A percentile compares a stretch with the other conserved stretches of the same genome.
Conservation (phyloP, 768 basidiomycete genomes). For the Galerina marginata region DNA sequence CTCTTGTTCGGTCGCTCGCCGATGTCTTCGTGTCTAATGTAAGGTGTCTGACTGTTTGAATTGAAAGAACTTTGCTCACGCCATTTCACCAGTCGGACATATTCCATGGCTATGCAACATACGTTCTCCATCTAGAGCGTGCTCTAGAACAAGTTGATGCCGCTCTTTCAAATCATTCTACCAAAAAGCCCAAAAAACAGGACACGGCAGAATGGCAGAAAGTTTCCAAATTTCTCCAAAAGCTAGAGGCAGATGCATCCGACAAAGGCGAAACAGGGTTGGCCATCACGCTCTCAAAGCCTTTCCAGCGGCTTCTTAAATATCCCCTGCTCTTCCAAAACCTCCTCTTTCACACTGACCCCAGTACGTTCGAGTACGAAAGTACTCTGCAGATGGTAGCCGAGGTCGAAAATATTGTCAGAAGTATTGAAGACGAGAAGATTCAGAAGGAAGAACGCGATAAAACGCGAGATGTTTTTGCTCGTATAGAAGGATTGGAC, state of each 20-base stretch:
- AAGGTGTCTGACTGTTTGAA: slow-evolving; percentile 35
- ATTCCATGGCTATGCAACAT: slow-evolving; percentile 91
- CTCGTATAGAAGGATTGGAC: slow-evolving; percentile 95
- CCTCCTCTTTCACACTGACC: slow-evolving; percentile 94
- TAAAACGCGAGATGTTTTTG: slow-evolving; percentile 93
- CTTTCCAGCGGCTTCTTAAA: slow-evolving; percentile 95
- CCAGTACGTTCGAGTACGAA: slow-evolving; percentile 97
- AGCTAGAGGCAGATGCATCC: slow-evolving; percentile 78
- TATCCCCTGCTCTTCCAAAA: slow-evolving; percentile 98
- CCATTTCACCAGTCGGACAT: slow-evolving; percentile 76
- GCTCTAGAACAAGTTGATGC: slow-evolving; percentile 89
- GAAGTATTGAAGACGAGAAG: slow-evolving; percentile 98
- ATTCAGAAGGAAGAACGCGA: slow-evolving; percentile 95
- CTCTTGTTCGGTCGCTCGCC: slow-evolving; percentile 88
- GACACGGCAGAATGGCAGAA: slow-evolving; percentile 80
- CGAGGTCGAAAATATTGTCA: slow-evolving; percentile 94
- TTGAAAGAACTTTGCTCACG: slow-evolving; percentile 16
- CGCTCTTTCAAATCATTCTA: slow-evolving; percentile 65
- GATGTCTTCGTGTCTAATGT: slow-evolving; percentile 97
- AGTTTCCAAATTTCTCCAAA: slow-evolving; percentile 74
- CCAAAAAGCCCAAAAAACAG: slow-evolving; percentile 84
- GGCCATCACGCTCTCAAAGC: slow-evolving; percentile 94
- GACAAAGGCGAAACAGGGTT: slow-evolving; percentile 94
- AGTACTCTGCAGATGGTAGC: slow-evolving; percentile 95
- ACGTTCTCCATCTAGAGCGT: slow-evolving; percentile 92